Evolutionary conservation across 352 stramenopile species (phyloP), one percentile per base, ranked within the genome.

Genomic region (Pythium periplocum): DNA sequence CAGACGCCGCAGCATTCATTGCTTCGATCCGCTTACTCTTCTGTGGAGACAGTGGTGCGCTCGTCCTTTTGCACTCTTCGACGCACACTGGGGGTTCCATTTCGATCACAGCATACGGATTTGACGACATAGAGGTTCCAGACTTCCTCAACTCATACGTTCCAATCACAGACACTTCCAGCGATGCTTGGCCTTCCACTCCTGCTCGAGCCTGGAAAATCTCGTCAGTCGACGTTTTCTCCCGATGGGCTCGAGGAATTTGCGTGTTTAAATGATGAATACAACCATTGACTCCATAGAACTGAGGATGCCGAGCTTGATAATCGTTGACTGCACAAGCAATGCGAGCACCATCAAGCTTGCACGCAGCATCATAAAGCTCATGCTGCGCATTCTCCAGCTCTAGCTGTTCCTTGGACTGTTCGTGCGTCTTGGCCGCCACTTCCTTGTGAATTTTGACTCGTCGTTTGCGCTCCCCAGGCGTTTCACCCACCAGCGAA

Each of bases 231-330:
- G 75, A 68, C n/a, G 55, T 61, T 32, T 64, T 81, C 32, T 86
- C 71, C n/a, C 64, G 62, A 56, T 87, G 75, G 2, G 80, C 75
- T 32, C 71, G 66, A 4, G 75, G 53, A 40, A 90, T 78, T 45
- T 86, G 77, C 4, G 67, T 62, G 43, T 86, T 85, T 5, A 87
- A 55, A 11, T 82, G 69, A 37, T 90, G 77, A 55, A 90, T 86
- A 57, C 77, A 88, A 7, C 80, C 80, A 46, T 90, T 90, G 42
- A 90, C 76, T 4, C 80, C 80, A 50, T 90, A 90, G 51, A 90
- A 90, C n/a, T 76, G 68, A 2, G 80, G 80, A 8, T 88, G 66
- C 3, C 68, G 71, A 2, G 69, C 32, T 43, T 77, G 76, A 45
- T 90, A 90, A 39, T 87, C 77, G 34, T 74, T 55, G 6, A 80